These are phyloP conservation scores for Huntiella savannae DNA, from an alignment of 2,329 filamentous ascomycete genomes.

Conservation along the genomic window DNA sequence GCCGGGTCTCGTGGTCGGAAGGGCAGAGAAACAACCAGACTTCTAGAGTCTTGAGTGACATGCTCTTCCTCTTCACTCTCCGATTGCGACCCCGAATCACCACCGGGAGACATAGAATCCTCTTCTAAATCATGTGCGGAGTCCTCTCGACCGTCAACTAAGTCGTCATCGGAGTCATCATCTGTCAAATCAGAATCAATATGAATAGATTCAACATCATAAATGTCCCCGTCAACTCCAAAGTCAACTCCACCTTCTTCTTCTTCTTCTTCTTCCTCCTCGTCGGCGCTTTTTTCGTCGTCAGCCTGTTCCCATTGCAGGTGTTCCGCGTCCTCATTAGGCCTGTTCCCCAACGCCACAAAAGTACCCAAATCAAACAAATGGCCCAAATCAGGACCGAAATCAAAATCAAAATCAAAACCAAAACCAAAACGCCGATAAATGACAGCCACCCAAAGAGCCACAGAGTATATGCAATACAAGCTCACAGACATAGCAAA, in stretches of 20 bases:
- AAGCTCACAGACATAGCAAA: background rate
- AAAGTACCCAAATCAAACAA: background rate
- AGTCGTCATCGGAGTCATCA: slow-evolving; percentile 15
- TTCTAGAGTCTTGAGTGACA: background rate
- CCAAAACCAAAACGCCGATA: slow-evolving; percentile 2
- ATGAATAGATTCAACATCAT: slow-evolving; percentile 10
- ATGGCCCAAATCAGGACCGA: background rate
- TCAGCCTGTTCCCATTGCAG: slow-evolving; percentile 16
- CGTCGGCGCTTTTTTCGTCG: slow-evolving; percentile 16
- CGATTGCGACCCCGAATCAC: background rate
- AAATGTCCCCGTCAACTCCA: slow-evolving; percentile 15
- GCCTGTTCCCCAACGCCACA: background rate
- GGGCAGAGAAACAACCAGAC: too few species aligned
- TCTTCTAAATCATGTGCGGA: background rate
- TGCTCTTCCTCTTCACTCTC: background rate
- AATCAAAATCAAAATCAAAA: slow-evolving; percentile 2
- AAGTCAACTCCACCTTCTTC: slow-evolving; percentile 19
- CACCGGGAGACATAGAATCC: background rate
- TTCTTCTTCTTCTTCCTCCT: slow-evolving; percentile 16
- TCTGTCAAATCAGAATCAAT: slow-evolving; percentile 3
- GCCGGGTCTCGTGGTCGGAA: too few species aligned
- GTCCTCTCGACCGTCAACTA: slow-evolving; percentile 17
- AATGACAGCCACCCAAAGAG: background rate
- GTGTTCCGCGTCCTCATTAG: background rate
- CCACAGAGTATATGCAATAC: slow-evolving; percentile 1